A percentile compares a stretch with the other conserved stretches of the same genome.
These are phyloP conservation scores for Phytophthora multivora DNA, from an alignment of 352 stramenopile genomes.

Conservation along the genomic window DNA sequence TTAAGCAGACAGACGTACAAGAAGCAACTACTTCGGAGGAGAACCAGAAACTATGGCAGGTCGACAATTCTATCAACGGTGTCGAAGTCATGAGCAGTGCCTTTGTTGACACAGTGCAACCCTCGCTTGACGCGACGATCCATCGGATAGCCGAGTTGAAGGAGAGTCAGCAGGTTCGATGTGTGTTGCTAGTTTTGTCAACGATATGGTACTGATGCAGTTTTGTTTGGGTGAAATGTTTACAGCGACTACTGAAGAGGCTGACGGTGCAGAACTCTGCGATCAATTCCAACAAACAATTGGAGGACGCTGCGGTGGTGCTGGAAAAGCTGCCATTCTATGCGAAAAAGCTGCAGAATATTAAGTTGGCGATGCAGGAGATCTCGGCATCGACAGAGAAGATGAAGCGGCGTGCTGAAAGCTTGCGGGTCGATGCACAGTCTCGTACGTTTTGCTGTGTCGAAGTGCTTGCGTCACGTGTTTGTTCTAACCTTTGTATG, in stretches of 20 bases:
- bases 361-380: slow-evolving; percentile 64
- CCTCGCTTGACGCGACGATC: slow-evolving; percentile 70
- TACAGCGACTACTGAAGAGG: slow-evolving; percentile 57
- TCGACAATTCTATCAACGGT: slow-evolving; percentile 51
- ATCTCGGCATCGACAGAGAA: slow-evolving; percentile 62
- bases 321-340: slow-evolving; percentile 79
- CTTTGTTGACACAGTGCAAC: slow-evolving; percentile 57
- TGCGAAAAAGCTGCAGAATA: slow-evolving; percentile 64
- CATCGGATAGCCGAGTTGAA: slow-evolving; percentile 74
- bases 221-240: not conserved
- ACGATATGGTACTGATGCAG: slow-evolving; percentile 2
- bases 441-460: slow-evolving; percentile 57
- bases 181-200: not conserved
- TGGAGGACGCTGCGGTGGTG: slow-evolving; percentile 64
- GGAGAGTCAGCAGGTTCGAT: slow-evolving; percentile 41
- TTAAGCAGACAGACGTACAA: not conserved
- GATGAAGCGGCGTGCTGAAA: slow-evolving; percentile 77
- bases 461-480: too few relatives aligned
- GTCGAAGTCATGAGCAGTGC: slow-evolving; percentile 59
- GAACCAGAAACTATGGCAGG: slow-evolving; percentile 37
- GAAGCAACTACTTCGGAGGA: slow-evolving; percentile 5
- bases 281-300: slow-evolving; percentile 58
- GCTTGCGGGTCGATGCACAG: slow-evolving; percentile 73
- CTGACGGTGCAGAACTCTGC: slow-evolving; percentile 53
- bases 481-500: slow-evolving; percentile 1